Base-by-base conservation (phyloP, 1,139 yeast species). In the Tardiomyces digboiensis region DNA sequence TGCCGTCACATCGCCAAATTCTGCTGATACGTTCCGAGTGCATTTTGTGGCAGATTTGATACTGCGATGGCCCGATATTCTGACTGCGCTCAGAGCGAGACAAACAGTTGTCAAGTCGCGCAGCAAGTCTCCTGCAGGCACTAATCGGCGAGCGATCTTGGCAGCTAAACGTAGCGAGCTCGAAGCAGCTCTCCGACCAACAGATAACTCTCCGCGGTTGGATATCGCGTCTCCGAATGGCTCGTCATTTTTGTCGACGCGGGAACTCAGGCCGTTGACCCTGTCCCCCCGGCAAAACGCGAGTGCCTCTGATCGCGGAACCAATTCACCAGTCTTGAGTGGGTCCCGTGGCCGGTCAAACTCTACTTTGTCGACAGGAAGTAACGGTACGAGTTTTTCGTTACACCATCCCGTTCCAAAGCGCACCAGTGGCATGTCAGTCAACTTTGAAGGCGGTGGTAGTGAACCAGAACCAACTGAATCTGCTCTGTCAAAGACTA, bases 11-110 rank as follows among this genome's bases (percentile, higher is more conserved):
- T 55, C 60, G 0, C 43, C 55, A 2, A 56, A 56, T 12, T 54
- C 58, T 59, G 48, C 54, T 12, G 67, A 62, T 42, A 52, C 49
- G 36, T 66, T 62, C 44, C 65, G 67, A 1, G 45, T 44, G 2
- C 42, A 39, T 41, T 51, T 65, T 19, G 38, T 64, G 7, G 41
- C 44, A 7, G 65, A 60, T 36, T 46, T 65, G 23, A 46, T 65
- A 14, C 22, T 38, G 13, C 46, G 58, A 37, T 50, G 53, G 2
- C 50, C 50, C 1, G 46, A 45, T 22, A 43, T 64, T 8, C 62
- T 63, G 40, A 40, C 46, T 5, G 42, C 45, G 13, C 49, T 59
- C 16, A 49, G 52, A n/a, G 48, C 50, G 19, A 47, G 53, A 36
- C 50, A 50, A 13, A 36, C 44, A 26, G 8, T n/a, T 16, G 14